Conservation (phyloP, 2,329 filamentous ascomycete genomes). For the Lasiodiplodia hormozganensis region DNA sequence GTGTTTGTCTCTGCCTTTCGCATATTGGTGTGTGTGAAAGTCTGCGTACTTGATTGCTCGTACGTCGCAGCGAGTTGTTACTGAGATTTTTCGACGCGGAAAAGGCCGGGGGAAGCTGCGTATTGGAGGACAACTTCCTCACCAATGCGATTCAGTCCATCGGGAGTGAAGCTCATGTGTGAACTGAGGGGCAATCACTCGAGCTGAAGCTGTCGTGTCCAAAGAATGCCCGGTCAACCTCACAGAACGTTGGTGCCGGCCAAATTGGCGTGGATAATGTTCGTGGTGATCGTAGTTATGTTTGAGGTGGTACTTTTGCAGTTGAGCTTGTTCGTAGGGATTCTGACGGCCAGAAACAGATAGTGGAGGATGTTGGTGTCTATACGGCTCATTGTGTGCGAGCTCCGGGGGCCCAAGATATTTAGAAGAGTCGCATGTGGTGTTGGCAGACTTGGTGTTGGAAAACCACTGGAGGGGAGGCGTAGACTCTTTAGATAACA, state of each 20-base stretch:
- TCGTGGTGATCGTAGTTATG: background rate
- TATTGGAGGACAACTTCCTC: too few species aligned
- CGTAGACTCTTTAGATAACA: background rate
- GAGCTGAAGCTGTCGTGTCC: too few species aligned
- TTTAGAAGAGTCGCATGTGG: conserved; percentile 47
- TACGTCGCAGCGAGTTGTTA: too few species aligned
- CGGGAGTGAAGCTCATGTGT: too few species aligned
- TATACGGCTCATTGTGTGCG: conserved; percentile 47
- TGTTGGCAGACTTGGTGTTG: conserved; percentile 37
- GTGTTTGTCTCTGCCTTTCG: too few species aligned
- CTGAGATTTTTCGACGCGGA: too few species aligned
- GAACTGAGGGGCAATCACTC: too few species aligned
- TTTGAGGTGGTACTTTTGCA: conserved; percentile 47
- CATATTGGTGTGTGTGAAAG: too few species aligned
- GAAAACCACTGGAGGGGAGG: conserved; percentile 33
- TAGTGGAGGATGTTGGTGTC: conserved; percentile 40
- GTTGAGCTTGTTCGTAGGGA: conserved; percentile 55
- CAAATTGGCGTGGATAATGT: background rate
- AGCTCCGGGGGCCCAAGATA: conserved; percentile 43
- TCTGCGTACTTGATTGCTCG: too few species aligned
- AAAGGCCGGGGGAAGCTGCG: too few species aligned
- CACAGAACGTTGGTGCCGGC: conserved; percentile 47
- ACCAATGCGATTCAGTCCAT: too few species aligned
- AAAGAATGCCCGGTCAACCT: conserved; percentile 50
- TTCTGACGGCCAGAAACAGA: conserved; percentile 34